Percentiles rank a stretch among this genome's conserved stretches.
These are phyloP conservation scores for Arthroderma sp. DNA, from an alignment of 2,329 filamentous ascomycete species.

Conservation along the genomic window DNA sequence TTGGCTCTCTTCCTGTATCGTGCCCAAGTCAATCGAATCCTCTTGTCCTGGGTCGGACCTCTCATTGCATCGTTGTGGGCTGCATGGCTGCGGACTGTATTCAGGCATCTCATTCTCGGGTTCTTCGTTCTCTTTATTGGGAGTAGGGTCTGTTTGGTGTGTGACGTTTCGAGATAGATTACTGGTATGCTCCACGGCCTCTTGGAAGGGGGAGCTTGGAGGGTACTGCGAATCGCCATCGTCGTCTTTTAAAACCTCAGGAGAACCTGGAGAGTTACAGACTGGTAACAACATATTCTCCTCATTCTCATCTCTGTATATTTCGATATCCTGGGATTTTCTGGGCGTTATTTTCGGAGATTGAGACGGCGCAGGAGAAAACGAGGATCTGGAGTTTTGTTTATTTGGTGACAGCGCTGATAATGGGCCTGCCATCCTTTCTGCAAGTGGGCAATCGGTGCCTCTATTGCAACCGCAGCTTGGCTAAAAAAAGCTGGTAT, in stretches of 20 bases:
- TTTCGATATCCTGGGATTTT: neutral
- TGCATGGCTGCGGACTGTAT: no score
- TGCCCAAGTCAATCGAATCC: no score
- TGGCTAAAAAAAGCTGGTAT: no score
- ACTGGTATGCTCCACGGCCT: constrained; percentile 9
- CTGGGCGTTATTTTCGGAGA: neutral
- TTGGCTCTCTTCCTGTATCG: no score
- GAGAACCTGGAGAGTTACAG: neutral
- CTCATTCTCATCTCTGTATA: neutral
- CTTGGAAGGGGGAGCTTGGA: constrained; percentile 27
- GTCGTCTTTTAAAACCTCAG: constrained; percentile 1
- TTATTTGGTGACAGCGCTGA: constrained; percentile 1
- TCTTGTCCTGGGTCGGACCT: no score
- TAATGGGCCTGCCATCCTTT: constrained; percentile 1
- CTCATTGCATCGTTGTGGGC: no score
- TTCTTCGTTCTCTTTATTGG: constrained; percentile 2
- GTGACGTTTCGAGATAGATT: constrained; percentile 10
- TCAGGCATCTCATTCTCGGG: no score
- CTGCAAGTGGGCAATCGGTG: neutral
- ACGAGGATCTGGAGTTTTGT: neutral
- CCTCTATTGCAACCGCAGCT: no score
- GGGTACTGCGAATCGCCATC: constrained; percentile 10
- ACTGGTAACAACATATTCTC: neutral
- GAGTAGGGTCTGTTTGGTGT: constrained; percentile 15
- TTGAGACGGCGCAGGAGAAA: neutral